Percentiles rank a stretch among this genome's conserved stretches.
phyloP scores from a whole-genome alignment of 441 rosid species.

The Pelargonium australe region DNA sequence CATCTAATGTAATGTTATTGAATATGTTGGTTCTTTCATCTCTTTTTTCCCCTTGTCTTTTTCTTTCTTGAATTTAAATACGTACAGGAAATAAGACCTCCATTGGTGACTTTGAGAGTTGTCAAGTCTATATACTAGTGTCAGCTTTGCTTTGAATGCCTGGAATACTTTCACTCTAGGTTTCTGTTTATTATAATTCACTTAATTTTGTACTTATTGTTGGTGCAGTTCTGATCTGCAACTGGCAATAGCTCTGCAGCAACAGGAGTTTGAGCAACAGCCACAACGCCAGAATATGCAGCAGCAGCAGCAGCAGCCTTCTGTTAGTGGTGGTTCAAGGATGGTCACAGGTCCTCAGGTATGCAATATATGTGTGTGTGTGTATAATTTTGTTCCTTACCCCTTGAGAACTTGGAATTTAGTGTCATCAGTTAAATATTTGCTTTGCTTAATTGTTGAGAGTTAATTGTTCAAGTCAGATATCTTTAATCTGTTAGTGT shows the following conservation, averaged over 20 bases:
- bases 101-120: constrained; percentile 3
- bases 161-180: neutral
- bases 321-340: constrained; percentile 44
- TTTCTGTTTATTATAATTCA: constrained; percentile 4
- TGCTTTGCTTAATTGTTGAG: neutral
- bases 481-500: neutral
- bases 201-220: constrained; percentile 11
- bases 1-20: no score
- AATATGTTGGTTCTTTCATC: no score
- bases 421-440: neutral
- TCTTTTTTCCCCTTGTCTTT: no score
- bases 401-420: neutral
- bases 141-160: neutral
- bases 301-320: constrained; percentile 39
- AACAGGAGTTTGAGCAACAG: constrained; percentile 82
- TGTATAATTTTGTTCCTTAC: neutral
- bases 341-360: constrained; percentile 89
- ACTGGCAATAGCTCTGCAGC: constrained; percentile 92
- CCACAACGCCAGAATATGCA: constrained; percentile 49
- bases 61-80: neutral
- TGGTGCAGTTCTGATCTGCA: constrained; percentile 82
- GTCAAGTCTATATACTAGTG: neutral
- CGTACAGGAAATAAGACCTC: neutral
- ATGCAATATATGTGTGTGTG: constrained; percentile 10
- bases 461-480: neutral